These are phyloP conservation scores for Glomus cerebriforme DNA, from an alignment of 192 early-diverging fungal genomes.

Conservation along the genomic window DNA sequence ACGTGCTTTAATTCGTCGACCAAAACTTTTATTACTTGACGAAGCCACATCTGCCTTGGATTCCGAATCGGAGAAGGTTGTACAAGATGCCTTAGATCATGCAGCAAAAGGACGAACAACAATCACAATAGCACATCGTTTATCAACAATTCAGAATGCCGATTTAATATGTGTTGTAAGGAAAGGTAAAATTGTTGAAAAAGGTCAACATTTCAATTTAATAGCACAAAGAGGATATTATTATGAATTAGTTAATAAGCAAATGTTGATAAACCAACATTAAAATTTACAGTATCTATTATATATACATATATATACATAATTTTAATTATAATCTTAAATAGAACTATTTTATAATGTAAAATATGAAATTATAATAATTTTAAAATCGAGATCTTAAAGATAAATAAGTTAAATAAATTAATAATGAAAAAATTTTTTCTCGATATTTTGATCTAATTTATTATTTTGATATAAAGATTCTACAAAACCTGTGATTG, in stretches of 20 bases:
- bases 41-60: slow-evolving; percentile 80
- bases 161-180: slow-evolving; percentile 85
- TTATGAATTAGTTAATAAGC: slow-evolving; percentile 5
- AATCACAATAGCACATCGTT: slow-evolving; percentile 73
- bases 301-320: no score
- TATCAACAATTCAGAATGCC: slow-evolving; percentile 70
- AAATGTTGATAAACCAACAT: background rate
- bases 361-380: no score
- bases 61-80: slow-evolving; percentile 68
- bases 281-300: no score
- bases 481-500: no score
- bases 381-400: no score
- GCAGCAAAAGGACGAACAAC: slow-evolving; percentile 71
- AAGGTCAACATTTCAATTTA: slow-evolving; percentile 80
- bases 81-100: slow-evolving; percentile 70
- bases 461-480: no score
- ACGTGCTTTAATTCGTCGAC: slow-evolving; percentile 84
- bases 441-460: no score
- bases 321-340: no score
- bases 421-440: no score
- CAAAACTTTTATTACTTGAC: slow-evolving; percentile 82
- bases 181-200: slow-evolving; percentile 69
- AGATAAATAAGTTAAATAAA: no score
- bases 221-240: slow-evolving; percentile 64
- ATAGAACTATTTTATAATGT: no score